These are phyloP conservation scores for Phyllachora maydis DNA, from an alignment of 2,329 filamentous ascomycete species.

Conservation along the genomic window DNA sequence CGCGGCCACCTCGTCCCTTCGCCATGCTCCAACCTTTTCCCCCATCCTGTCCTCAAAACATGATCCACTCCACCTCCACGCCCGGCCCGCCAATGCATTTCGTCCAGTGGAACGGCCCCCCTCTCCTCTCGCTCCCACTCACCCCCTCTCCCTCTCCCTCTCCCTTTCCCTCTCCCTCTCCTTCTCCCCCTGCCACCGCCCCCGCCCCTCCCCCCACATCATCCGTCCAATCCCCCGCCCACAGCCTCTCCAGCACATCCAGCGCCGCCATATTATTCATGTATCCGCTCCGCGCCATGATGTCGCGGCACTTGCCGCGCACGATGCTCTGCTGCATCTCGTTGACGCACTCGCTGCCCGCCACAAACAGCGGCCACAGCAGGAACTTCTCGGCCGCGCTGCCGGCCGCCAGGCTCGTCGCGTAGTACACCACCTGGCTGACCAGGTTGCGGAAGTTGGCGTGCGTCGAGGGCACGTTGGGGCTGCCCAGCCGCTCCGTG, in stretches of 20 bases:
- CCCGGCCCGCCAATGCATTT: conserved; percentile 33
- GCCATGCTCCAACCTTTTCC: no score
- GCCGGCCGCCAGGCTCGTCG: conserved; percentile 54
- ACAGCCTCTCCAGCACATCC: conserved; percentile 69
- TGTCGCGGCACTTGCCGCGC: conserved; percentile 61
- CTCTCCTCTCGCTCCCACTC: conserved; percentile 14
- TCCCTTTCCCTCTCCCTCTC: no score
- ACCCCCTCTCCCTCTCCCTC: conserved; percentile 11
- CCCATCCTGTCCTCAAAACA: conserved; percentile 25
- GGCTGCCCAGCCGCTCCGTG: conserved; percentile 69
- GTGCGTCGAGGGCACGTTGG: conserved; percentile 49
- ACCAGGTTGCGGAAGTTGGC: conserved; percentile 70
- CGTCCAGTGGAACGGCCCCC: conserved; percentile 36
- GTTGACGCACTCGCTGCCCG: conserved; percentile 74
- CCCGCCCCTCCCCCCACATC: no score
- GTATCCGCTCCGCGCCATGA: conserved; percentile 77
- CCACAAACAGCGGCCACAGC: conserved; percentile 83
- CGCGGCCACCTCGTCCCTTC: conserved; percentile 1
- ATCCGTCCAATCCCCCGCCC: conserved; percentile 35
- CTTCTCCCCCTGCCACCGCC: no score
- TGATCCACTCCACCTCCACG: conserved; percentile 43
- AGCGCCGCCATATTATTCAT: conserved; percentile 81
- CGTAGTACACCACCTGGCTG: conserved; percentile 63
- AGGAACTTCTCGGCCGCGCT: conserved; percentile 68
- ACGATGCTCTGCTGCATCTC: conserved; percentile 62